These are phyloP conservation scores for Suhomyces choctaworum DNA, from an alignment of 1,139 yeast genomes.

Conservation along the genomic window DNA sequence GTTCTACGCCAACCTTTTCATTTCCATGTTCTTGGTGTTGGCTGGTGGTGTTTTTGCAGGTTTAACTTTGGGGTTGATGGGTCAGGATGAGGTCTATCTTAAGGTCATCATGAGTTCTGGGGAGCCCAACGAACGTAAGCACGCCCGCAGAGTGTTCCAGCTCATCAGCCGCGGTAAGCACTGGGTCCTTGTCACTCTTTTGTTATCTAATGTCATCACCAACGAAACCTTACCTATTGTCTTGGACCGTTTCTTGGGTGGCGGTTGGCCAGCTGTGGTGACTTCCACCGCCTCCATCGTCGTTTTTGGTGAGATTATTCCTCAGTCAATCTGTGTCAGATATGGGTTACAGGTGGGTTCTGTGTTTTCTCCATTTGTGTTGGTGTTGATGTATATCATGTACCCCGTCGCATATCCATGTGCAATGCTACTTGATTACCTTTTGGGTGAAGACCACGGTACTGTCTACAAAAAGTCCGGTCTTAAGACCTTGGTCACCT, in stretches of 20 bases:
- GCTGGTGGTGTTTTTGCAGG: slow-evolving; percentile 98
- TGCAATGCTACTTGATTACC: slow-evolving; percentile 74
- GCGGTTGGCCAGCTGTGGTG: slow-evolving; percentile 97
- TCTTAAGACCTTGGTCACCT: slow-evolving; percentile 85
- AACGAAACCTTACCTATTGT: slow-evolving; percentile 95
- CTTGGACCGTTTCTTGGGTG: slow-evolving; percentile 87
- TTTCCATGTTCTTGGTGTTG: slow-evolving; percentile 70
- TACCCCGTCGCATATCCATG: slow-evolving; percentile 93
- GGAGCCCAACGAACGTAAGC: slow-evolving; percentile 58
- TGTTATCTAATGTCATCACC: slow-evolving; percentile 86
- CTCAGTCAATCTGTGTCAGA: slow-evolving; percentile 89
- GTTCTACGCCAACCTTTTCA: slow-evolving; percentile 54
- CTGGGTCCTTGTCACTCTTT: slow-evolving; percentile 93
- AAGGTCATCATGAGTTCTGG: slow-evolving; percentile 68
- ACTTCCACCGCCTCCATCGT: slow-evolving; percentile 91
- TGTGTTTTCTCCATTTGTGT: slow-evolving; percentile 84
- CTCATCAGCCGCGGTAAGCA: slow-evolving; percentile 86
- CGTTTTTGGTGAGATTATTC: slow-evolving; percentile 93
- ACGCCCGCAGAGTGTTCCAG: slow-evolving; percentile 72
- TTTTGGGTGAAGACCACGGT: slow-evolving; percentile 95
- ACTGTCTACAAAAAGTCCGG: slow-evolving; percentile 92
- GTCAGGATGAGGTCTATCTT: slow-evolving; percentile 91
- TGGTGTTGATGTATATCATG: slow-evolving; percentile 80
- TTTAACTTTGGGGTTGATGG: slow-evolving; percentile 91
- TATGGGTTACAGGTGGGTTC: slow-evolving; percentile 94